Conservation (phyloP, 2,329 filamentous ascomycete genomes). For the Colletotrichum noveboracense region DNA sequence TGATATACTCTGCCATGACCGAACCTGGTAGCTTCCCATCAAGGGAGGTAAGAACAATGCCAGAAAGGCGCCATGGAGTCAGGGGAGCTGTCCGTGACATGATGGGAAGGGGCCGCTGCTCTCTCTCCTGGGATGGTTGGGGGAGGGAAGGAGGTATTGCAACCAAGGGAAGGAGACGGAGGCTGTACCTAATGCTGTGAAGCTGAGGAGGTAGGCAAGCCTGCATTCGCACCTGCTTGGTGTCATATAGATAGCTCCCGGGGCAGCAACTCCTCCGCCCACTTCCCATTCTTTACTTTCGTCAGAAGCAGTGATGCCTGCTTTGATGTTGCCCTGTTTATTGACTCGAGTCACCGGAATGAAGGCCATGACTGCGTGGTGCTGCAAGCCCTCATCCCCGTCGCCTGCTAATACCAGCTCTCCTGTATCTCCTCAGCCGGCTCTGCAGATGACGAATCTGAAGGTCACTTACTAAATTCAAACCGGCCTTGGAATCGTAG, state of each 20-base stretch:
- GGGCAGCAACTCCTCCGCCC: background rate
- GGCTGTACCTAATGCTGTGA: background rate
- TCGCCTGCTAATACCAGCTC: fast-evolving
- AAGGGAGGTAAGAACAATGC: fast-evolving
- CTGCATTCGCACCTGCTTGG: background rate
- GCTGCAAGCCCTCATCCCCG: background rate
- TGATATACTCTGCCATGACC: background rate
- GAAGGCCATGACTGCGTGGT: background rate
- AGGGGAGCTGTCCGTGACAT: background rate
- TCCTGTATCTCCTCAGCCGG: background rate
- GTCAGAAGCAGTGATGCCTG: background rate
- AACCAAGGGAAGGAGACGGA: background rate
- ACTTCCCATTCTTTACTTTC: background rate
- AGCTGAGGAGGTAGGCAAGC: background rate
- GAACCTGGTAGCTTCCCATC: background rate
- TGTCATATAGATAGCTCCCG: fast-evolving
- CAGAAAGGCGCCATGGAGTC: fast-evolving
- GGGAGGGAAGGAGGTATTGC: fast-evolving
- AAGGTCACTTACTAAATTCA: fast-evolving
- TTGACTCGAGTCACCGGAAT: background rate
- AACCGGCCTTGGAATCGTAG: background rate
- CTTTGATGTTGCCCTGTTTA: background rate
- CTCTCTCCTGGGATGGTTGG: background rate
- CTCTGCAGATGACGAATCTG: background rate
- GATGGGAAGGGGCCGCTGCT: background rate